Conservation (phyloP, 1,284 basidiomycete species). For the Moesziomyces parantarcticus region DNA sequence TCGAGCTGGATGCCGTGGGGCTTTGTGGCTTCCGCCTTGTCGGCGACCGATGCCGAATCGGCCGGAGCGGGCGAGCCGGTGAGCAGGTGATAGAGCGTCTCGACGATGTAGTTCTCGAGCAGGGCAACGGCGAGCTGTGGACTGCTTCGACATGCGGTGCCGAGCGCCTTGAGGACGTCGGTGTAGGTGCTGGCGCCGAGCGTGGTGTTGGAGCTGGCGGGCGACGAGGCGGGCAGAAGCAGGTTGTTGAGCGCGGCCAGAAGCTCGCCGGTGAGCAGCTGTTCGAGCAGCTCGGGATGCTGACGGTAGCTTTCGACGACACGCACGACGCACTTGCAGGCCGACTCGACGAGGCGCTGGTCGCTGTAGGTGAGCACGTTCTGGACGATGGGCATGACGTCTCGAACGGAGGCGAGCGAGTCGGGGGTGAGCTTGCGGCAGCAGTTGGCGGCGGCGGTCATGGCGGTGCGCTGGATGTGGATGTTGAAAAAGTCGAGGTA, state of each 20-base stretch:
- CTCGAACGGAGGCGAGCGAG: slow-evolving; percentile 46
- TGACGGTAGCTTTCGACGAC: slow-evolving; percentile 57
- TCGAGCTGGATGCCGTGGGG: slow-evolving; percentile 40
- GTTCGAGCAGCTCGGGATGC: slow-evolving; percentile 58
- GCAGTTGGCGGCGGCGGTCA: slow-evolving; percentile 65
- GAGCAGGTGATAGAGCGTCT: slow-evolving; percentile 63
- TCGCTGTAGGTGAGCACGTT: slow-evolving; percentile 63
- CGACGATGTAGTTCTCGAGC: slow-evolving; percentile 62
- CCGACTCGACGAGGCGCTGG: slow-evolving; percentile 64
- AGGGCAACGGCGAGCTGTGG: slow-evolving; percentile 57
- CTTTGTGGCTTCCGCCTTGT: slow-evolving; percentile 15
- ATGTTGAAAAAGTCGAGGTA: slow-evolving; percentile 67
- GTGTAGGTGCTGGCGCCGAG: slow-evolving; percentile 56
- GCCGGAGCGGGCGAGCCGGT: slow-evolving; percentile 60
- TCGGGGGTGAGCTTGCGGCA: slow-evolving; percentile 59
- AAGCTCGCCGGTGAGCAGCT: slow-evolving; percentile 51
- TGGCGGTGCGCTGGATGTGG: slow-evolving; percentile 66
- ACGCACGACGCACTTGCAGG: slow-evolving; percentile 62
- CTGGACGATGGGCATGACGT: slow-evolving; percentile 63
- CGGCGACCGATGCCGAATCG: slow-evolving; percentile 12
- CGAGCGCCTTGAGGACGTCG: slow-evolving; percentile 61
- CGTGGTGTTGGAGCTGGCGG: slow-evolving; percentile 46
- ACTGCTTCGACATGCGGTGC: slow-evolving; percentile 55
- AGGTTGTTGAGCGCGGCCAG: slow-evolving; percentile 58
- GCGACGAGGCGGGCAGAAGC: slow-evolving; percentile 48